Evolutionary conservation across 345 rosid genomes (phyloP).

Genomic region (Salix exigua): DNA sequence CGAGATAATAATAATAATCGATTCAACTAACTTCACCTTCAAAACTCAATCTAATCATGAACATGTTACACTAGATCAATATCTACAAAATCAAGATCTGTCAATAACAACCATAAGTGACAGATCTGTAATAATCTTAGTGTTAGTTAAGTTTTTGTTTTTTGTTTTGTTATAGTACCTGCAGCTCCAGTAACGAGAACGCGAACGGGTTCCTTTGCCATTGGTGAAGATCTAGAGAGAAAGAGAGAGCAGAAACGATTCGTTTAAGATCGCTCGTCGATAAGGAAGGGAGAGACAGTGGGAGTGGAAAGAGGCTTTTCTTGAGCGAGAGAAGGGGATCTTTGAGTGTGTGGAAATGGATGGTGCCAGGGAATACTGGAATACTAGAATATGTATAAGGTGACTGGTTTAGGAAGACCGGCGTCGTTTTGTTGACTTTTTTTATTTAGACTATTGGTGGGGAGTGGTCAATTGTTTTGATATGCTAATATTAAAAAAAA

Average conservation of each 20-base stretch:
- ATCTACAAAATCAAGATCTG: not conserved
- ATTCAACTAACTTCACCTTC: not conserved
- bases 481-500: no score
- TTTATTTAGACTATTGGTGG: no score
- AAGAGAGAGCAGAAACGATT: no score
- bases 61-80: not conserved
- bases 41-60: not conserved
- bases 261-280: not conserved
- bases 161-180: slow-evolving; percentile 39
- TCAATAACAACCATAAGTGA: not conserved
- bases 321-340: not conserved
- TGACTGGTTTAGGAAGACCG: not conserved
- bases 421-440: not conserved
- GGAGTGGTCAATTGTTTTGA: no score
- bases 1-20: not conserved
- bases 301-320: not conserved
- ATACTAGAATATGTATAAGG: not conserved
- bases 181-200: slow-evolving; percentile 99
- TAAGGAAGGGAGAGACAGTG: not conserved
- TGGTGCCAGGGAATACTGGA: not conserved
- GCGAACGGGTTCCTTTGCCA: slow-evolving; percentile 94
- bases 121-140: not conserved
- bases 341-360: not conserved
- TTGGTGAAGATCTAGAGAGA: slow-evolving; percentile 30
- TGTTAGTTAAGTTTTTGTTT: not conserved